Percentiles rank a stretch among this genome's conserved stretches.
phyloP scores from a whole-genome alignment of 2,329 filamentous ascomycete species.

The Ustulina deusta region DNA sequence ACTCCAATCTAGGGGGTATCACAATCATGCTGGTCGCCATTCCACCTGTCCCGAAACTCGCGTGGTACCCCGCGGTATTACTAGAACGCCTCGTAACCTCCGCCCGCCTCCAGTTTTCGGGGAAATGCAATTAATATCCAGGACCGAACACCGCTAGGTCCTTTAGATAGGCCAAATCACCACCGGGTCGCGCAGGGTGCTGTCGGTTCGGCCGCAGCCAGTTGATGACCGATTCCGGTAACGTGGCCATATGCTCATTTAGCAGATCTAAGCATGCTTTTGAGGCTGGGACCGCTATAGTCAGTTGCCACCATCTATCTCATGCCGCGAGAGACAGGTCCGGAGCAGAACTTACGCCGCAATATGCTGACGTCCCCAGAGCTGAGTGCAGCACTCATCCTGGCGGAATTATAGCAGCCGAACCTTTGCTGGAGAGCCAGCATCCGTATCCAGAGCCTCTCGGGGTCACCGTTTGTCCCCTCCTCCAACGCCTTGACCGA shows the following conservation, averaged over 20 bases:
- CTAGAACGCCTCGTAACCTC: constrained; percentile 15
- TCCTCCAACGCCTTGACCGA: constrained; percentile 51
- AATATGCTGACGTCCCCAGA: constrained; percentile 56
- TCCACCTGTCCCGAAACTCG: constrained; percentile 18
- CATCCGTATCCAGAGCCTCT: constrained; percentile 62
- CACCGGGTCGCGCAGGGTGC: not conserved
- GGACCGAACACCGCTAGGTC: constrained; percentile 14
- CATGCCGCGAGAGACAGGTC: no score
- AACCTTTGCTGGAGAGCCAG: constrained; percentile 60
- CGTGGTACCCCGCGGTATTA: not conserved
- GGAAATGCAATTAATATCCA: not conserved
- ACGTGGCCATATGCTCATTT: constrained; percentile 50
- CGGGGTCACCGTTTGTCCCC: constrained; percentile 55
- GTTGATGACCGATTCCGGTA: constrained; percentile 44
- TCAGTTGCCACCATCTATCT: constrained; percentile 15
- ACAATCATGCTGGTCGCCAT: constrained; percentile 44
- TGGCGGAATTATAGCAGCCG: constrained; percentile 62
- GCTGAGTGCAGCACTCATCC: constrained; percentile 61
- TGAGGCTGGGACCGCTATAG: constrained; percentile 45
- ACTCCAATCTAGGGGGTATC: constrained; percentile 48
- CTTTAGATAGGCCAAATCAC: constrained; percentile 11
- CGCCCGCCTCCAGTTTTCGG: not conserved
- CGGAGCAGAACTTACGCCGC: constrained; percentile 57
- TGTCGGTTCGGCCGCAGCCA: constrained; percentile 37
- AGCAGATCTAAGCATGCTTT: constrained; percentile 51